Evolutionary conservation across 768 basidiomycete genomes (phyloP).

Genomic region (Mycena vulgaris): DNA sequence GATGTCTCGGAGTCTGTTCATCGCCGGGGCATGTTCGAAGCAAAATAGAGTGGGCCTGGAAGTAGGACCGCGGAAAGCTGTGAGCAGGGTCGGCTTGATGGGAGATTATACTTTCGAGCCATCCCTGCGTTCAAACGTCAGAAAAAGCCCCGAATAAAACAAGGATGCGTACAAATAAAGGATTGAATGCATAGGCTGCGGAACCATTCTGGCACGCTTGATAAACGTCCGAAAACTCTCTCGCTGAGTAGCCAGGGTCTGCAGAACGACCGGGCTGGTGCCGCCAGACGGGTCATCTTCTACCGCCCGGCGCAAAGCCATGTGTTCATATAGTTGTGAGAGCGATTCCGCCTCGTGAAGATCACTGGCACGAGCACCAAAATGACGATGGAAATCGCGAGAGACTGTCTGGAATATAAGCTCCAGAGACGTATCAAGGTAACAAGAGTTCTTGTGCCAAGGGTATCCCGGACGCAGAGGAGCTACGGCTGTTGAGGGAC

Average conservation of each 20-base stretch:
- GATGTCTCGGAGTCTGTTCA: neutral
- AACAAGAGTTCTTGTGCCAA: neutral
- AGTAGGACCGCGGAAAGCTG: neutral
- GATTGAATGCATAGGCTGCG: neutral
- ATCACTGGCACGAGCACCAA: neutral
- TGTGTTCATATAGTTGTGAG: neutral
- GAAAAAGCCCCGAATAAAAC: neutral
- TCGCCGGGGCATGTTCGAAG: constrained; percentile 2
- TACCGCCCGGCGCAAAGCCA: neutral
- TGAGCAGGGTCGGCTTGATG: neutral
- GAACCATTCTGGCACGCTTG: neutral
- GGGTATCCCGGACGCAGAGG: neutral
- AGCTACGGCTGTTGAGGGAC: neutral
- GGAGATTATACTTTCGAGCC: neutral
- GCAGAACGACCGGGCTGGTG: neutral
- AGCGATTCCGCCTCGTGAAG: neutral
- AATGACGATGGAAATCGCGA: neutral
- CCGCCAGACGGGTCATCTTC: neutral
- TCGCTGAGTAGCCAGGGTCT: neutral
- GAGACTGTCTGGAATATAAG: neutral
- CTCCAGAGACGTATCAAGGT: neutral
- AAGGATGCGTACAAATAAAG: constrained; percentile 2
- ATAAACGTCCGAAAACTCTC: neutral
- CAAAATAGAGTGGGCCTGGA: neutral
- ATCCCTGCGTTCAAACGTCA: neutral